Evolutionary conservation across 163 green algal genomes (phyloP).

Genomic region (Coccomyxa subellipsoidea): DNA sequence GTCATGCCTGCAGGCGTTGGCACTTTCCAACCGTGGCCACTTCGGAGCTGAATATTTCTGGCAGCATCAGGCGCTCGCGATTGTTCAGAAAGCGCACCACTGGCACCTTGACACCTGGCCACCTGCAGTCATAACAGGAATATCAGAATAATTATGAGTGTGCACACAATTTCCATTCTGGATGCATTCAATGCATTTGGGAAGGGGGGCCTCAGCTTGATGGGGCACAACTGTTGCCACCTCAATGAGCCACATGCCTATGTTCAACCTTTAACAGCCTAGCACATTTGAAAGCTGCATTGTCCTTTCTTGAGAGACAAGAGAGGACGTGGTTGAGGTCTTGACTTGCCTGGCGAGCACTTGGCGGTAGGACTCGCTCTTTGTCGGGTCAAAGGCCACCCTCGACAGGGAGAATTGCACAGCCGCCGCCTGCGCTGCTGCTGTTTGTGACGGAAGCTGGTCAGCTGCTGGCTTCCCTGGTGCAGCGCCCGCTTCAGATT

Average conservation of each 20-base stretch:
- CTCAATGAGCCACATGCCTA: too few species aligned
- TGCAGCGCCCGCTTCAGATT: not conserved
- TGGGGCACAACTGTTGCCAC: too few species aligned
- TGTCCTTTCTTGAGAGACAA: too few species aligned
- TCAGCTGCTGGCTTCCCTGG: not conserved
- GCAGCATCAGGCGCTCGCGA: conserved; percentile 42
- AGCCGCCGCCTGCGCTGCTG: too few species aligned
- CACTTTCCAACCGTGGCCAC: conserved; percentile 39
- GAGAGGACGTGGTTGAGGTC: not conserved
- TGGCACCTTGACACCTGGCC: conserved; percentile 38
- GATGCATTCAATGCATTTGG: too few species aligned
- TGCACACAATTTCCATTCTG: not conserved
- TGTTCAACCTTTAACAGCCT: too few species aligned
- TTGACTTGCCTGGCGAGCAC: not conserved
- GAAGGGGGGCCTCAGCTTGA: too few species aligned
- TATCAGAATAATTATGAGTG: not conserved
- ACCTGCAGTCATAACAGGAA: conserved; percentile 14
- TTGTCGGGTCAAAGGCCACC: not conserved
- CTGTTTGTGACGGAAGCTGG: not conserved
- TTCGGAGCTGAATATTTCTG: conserved; percentile 42
- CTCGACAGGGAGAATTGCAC: not conserved
- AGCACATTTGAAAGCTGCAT: too few species aligned
- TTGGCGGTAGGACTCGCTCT: not conserved
- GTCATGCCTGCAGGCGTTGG: conserved; percentile 41
- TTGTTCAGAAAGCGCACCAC: conserved; percentile 66